Conservation (phyloP, 768 basidiomycete genomes). For the Tremella yokohamensis region DNA sequence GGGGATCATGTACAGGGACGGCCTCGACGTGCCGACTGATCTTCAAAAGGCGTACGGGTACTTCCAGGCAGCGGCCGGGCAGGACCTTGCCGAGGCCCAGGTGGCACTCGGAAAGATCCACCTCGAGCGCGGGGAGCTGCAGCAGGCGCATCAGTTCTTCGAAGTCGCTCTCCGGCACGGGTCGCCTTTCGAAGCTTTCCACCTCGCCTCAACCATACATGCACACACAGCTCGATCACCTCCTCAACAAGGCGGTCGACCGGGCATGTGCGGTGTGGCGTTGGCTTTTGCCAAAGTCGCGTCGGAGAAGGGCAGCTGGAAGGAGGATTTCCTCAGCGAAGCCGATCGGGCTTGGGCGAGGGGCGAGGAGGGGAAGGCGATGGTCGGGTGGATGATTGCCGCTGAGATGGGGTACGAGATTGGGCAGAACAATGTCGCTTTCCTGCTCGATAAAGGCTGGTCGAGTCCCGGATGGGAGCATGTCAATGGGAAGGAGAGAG, state of each 20-base stretch:
- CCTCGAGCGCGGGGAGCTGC: constrained; percentile 67
- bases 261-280: constrained; percentile 78
- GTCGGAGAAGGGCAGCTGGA: constrained; percentile 79
- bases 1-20: constrained; percentile 89
- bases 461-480: background rate
- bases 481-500: constrained; percentile 53
- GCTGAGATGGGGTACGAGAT: constrained; percentile 87
- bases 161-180: constrained; percentile 79
- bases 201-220: constrained; percentile 83
- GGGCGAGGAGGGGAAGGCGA: constrained; percentile 74
- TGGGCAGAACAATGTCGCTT: constrained; percentile 93
- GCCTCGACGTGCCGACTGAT: constrained; percentile 67
- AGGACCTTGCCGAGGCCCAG: constrained; percentile 87
- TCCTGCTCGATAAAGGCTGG: constrained; percentile 63
- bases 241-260: constrained; percentile 14
- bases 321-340: constrained; percentile 75
- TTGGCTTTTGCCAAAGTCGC: constrained; percentile 92
- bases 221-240: constrained; percentile 56
- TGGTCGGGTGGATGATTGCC: constrained; percentile 91
- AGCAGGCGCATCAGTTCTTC: constrained; percentile 67
- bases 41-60: constrained; percentile 61
- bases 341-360: constrained; percentile 62
- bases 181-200: constrained; percentile 90
- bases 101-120: constrained; percentile 76
- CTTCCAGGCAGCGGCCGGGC: constrained; percentile 75